Conservation (phyloP, 73 alveolate genomes). For the Paraurostyla sp. region DNA sequence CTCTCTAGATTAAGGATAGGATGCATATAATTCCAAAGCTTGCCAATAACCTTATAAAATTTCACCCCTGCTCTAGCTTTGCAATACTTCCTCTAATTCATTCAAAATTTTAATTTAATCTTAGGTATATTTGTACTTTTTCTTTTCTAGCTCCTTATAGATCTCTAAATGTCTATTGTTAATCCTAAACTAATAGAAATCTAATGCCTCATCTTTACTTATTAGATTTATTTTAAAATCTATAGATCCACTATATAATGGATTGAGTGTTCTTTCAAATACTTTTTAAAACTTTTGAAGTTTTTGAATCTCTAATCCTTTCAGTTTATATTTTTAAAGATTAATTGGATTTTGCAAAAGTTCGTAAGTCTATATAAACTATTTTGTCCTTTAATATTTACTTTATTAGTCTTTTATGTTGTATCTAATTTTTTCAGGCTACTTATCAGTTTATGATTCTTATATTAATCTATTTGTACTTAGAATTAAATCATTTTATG, state of each 20-base stretch:
- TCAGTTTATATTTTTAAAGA: neutral
- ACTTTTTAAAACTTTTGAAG: neutral
- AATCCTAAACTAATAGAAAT: neutral
- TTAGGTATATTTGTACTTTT: neutral
- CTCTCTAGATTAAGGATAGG: conserved; percentile 52
- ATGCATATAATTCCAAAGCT: neutral
- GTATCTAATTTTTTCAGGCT: conserved; percentile 19
- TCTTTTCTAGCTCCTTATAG: neutral
- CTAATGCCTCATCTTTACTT: neutral
- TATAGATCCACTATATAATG: conserved; percentile 18
- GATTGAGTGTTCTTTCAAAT: conserved; percentile 20
- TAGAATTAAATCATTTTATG: neutral
- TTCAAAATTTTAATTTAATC: neutral
- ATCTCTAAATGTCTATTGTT: neutral
- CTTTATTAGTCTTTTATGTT: neutral
- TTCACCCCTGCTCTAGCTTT: neutral
- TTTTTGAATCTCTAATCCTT: neutral
- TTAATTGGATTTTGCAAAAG: neutral
- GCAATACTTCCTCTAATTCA: neutral
- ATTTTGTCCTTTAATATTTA: neutral
- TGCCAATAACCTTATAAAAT: conserved; percentile 36
- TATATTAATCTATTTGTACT: neutral
- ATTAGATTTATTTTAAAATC: neutral
- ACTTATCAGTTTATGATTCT: neutral
- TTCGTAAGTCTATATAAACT: neutral